Evolutionary conservation across 148 eudicot genomes (phyloP), one percentile per base, ranked within the genome.

Genomic region (Limonium bicolor): DNA sequence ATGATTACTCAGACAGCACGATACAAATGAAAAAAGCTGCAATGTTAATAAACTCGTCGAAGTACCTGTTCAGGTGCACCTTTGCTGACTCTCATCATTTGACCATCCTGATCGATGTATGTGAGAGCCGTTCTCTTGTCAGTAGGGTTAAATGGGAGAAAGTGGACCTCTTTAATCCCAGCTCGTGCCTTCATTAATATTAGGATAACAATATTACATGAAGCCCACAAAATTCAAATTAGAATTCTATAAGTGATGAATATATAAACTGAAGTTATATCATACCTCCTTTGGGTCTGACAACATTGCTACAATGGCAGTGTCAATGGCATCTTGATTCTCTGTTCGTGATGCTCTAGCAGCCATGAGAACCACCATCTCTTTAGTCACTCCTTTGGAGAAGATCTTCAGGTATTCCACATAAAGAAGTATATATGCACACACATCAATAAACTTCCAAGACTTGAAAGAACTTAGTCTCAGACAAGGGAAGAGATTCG

Each of bases 331-430:
- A 34, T 76, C 82, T 63, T 71, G 78, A 27, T 76, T 76, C 55
- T 76, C 82, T 48, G 65, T 11, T 38, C 82, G 55, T 30, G 82
- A 76, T 19, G 82, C 82, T 65, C 82, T 71, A 7, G 82, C 82
- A 51, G 74, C 71, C 82, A 76, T 71, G 54, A 71, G 57, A 51
- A 76, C 78, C 7, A 76, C 75, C 50, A 56, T 48, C 29, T 76
- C 77, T 30, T 32, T 69, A 36, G 64, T 69, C 18, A 76, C 74
- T 28, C 60, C 72, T 62, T 54, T 65, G 0, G 62, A 54, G 62
- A 76, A 76, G 18, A 76, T 63, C 79, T 69, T 41, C 13, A 5
- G 27, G 15, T n/a, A n/a, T n/a, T n/a, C n/a, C n/a, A n/a, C n/a
- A n/a, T n/a, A n/a, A n/a, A n/a, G n/a, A n/a, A n/a, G n/a, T n/a